Evolutionary conservation across 1,284 basidiomycete genomes (phyloP).

Genomic region (Tilletia setariae): DNA sequence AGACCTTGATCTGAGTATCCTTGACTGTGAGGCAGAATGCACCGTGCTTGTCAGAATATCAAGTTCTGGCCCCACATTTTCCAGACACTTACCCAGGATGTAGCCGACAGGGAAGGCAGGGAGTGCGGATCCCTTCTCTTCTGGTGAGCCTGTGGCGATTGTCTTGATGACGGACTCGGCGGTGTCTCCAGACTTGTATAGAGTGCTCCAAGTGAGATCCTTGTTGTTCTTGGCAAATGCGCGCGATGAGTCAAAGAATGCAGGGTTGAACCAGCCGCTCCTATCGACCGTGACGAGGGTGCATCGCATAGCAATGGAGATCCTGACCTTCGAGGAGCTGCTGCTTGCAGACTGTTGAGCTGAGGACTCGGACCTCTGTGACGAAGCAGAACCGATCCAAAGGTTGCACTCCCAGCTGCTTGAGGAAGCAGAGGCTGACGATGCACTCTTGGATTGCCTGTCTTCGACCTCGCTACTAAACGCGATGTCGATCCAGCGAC

Average conservation of each 20-base stretch:
- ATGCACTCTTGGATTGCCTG: neutral
- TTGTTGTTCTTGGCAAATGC: slow-evolving; percentile 5
- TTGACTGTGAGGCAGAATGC: too few species aligned
- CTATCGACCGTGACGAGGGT: slow-evolving; percentile 10
- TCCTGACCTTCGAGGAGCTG: neutral
- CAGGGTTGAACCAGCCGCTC: slow-evolving; percentile 3
- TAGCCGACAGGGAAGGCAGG: slow-evolving; percentile 10
- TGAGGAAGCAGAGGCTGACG: neutral
- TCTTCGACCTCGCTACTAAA: neutral
- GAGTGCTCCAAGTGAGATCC: neutral
- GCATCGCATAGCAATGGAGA: neutral
- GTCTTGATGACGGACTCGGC: neutral
- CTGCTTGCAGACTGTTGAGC: neutral
- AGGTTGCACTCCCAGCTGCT: neutral
- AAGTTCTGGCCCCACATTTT: too few species aligned
- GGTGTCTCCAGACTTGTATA: neutral
- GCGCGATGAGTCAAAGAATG: neutral
- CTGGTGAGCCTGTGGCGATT: neutral
- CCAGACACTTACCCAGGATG: neutral
- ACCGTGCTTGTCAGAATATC: too few species aligned
- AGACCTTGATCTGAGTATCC: neutral
- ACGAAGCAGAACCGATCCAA: neutral
- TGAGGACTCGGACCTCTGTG: neutral
- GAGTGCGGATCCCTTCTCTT: neutral
- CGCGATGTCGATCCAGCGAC: neutral